Base-by-base conservation (phyloP, 129 eudicot species). In the Calendula officinalis region DNA sequence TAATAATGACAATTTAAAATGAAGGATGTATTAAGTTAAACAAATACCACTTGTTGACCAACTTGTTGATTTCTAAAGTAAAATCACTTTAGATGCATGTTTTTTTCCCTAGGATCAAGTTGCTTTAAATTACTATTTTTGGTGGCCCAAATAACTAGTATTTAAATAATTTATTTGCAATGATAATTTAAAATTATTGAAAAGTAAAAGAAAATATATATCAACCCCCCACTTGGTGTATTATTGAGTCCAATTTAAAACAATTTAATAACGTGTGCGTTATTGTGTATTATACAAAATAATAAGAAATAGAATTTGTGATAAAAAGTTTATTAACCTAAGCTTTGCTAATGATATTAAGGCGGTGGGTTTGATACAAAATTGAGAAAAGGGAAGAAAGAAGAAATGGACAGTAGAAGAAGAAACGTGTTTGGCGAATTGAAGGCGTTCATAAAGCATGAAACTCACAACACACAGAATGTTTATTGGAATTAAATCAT, bases 21-120 rank as follows among this genome's bases (percentile, higher is more conserved):
- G 30, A 22, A 22, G 30, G 30, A 22, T 22, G 30, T n/a, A n/a
- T n/a, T 22, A 22, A 22, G 30, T 2, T 64, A 47, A 37, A 69
- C 16, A 45, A 44, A 4, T 39, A 32, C 69, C 58, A 71, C 69
- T 60, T 60, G 76, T 50, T 47, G 52, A 49, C 62, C 76, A 61
- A 71, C 76, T 71, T 71, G 69, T 46, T 57, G 66, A 35, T 16
- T 46, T 6, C 8, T 35, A 49, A 36, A 43, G 5, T 68, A 4
- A 55, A 33, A 56, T 56, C 32, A 34, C 3, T 56, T 15, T 4
- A 6, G 1, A n/a, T 45, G 64, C 12, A 34, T 57, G 13, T 3
- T 46, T 44, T 69, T 46, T 22, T 2, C 30, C n/a, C 22, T 34
- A 44, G 27, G n/a, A 57, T 46, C 74, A 69, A 69, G 49, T 69